Conservation (phyloP, 2,329 filamentous ascomycete genomes). For the Colletotrichum kahawae region DNA sequence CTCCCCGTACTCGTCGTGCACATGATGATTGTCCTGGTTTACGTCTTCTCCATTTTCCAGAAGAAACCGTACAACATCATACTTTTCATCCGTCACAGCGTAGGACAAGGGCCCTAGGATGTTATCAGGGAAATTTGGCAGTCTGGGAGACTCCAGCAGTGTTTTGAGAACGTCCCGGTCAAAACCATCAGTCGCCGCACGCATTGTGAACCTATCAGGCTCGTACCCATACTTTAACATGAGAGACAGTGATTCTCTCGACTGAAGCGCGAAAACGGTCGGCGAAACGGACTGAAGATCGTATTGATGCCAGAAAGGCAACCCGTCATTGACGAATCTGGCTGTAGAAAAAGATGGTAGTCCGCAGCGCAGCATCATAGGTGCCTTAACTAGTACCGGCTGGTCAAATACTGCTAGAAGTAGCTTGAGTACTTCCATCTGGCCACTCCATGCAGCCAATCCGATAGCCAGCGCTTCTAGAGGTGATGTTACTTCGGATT, state of each 20-base stretch:
- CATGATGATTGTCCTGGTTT: not conserved
- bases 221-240: not conserved
- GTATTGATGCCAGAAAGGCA: not conserved
- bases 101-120: not conserved
- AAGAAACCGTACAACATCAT: not conserved
- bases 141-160: not conserved
- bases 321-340: no score
- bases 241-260: not conserved
- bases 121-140: accelerated
- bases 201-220: not conserved
- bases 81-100: not conserved
- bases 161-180: not conserved
- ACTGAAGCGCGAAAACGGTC: not conserved
- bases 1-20: no score
- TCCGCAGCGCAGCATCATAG: accelerated
- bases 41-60: not conserved
- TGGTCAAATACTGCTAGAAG: not conserved
- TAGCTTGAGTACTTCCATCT: not conserved
- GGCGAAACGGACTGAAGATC: no score
- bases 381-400: not conserved
- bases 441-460: not conserved
- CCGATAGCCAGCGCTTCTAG: not conserved
- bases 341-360: not conserved
- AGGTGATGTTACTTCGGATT: not conserved
- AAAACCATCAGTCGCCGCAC: not conserved